Evolutionary conservation across 228 moss, liverwort and hornwort species (phyloP).

Genomic region (Sphagnum fallax): DNA sequence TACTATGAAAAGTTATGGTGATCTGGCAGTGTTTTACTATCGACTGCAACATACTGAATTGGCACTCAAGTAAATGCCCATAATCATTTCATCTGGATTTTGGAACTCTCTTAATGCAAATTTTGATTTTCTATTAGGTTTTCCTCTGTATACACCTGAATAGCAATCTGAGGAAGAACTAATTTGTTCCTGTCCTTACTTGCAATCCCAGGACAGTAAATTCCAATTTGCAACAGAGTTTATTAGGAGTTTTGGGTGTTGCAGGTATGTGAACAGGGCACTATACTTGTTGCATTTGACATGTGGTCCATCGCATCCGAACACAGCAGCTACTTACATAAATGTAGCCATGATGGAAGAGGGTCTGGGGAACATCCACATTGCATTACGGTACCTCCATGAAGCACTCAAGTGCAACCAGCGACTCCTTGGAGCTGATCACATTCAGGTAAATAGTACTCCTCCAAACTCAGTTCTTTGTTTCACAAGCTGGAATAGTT

Average conservation of each 20-base stretch:
- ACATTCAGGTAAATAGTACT: slow-evolving; percentile 40
- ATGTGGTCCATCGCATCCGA: slow-evolving; percentile 63
- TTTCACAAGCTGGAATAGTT: not conserved
- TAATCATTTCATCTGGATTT: not conserved
- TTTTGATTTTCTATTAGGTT: not conserved
- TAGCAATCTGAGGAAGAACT: not conserved
- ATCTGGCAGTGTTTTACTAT: slow-evolving; percentile 64
- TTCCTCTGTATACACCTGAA: not conserved
- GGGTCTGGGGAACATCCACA: slow-evolving; percentile 62
- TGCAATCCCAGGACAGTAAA: not conserved
- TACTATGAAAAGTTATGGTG: slow-evolving; percentile 69
- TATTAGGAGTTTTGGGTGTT: not conserved
- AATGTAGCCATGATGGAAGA: slow-evolving; percentile 78
- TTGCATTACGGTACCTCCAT: slow-evolving; percentile 57
- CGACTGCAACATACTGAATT: slow-evolving; percentile 65
- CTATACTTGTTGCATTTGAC: slow-evolving; percentile 57
- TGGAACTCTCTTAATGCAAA: not conserved
- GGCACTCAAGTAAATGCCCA: slow-evolving; percentile 34
- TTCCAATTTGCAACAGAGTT: not conserved
- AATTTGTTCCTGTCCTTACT: too few relatives aligned
- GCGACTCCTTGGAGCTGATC: slow-evolving; percentile 61
- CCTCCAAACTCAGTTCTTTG: not conserved
- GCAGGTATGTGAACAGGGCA: slow-evolving; percentile 59
- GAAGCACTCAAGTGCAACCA: slow-evolving; percentile 65
- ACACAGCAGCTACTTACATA: slow-evolving; percentile 64